phyloP scores from a whole-genome alignment of 2,329 filamentous ascomycete genomes.

The Aspergillus fumigatiaffinis region DNA sequence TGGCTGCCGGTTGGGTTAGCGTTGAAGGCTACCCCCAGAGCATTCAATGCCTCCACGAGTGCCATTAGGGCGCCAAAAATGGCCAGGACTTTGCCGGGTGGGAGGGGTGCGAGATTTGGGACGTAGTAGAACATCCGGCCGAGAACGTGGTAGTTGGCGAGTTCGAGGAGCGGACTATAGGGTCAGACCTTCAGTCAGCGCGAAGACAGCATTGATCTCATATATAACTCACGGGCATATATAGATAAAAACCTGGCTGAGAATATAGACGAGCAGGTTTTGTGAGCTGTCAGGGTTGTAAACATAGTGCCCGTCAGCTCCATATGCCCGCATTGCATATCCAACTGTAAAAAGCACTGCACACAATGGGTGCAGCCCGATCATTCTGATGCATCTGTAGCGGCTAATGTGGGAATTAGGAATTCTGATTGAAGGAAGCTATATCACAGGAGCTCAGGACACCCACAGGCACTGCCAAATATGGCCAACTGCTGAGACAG shows the following conservation, averaged over 20 bases:
- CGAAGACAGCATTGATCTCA: not conserved
- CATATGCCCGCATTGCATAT: slow-evolving; percentile 53
- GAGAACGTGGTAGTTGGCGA: slow-evolving; percentile 60
- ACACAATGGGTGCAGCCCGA: slow-evolving; percentile 52
- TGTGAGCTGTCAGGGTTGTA: not conserved
- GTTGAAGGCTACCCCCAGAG: not conserved
- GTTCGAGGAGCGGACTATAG: slow-evolving; percentile 55
- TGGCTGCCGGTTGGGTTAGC: no score
- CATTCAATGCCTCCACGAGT: slow-evolving; percentile 41
- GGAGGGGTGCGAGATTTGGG: slow-evolving; percentile 54
- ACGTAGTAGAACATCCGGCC: slow-evolving; percentile 59
- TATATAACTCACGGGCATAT: slow-evolving; percentile 31
- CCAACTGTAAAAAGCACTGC: slow-evolving; percentile 54
- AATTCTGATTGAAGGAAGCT: no score
- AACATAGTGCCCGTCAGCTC: slow-evolving; percentile 49
- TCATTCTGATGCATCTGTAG: slow-evolving; percentile 56
- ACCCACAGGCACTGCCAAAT: slow-evolving; percentile 56
- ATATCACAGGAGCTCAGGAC: no score
- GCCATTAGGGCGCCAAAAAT: slow-evolving; percentile 47
- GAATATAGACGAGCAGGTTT: slow-evolving; percentile 44
- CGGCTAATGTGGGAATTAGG: slow-evolving; percentile 27
- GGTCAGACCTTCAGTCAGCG: not conserved
- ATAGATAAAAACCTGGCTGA: slow-evolving; percentile 40
- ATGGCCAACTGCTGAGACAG: slow-evolving; percentile 36
- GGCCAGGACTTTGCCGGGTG: slow-evolving; percentile 44